Evolutionary conservation across 73 alveolate species (phyloP).

Genomic region (Paramecium primaurelia): DNA sequence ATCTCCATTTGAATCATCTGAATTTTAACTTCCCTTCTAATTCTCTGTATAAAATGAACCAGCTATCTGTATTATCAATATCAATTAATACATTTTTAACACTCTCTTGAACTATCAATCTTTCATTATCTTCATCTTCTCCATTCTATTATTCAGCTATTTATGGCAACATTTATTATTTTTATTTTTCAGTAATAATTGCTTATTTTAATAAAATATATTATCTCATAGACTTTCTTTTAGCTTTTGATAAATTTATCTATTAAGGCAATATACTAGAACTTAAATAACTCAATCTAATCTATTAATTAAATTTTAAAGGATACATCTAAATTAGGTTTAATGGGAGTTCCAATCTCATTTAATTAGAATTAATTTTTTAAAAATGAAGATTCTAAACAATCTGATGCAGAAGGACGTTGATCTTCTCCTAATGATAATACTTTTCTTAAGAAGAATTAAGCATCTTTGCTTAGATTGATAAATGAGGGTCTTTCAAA

Average conservation of each 20-base stretch:
- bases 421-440: neutral
- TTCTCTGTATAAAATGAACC: neutral
- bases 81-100: neutral
- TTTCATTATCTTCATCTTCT: neutral
- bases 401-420: neutral
- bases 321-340: neutral
- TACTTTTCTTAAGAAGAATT: neutral
- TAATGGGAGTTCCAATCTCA: neutral
- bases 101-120: neutral
- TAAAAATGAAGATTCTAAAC: neutral
- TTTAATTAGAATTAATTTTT: neutral
- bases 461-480: neutral
- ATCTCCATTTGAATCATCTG: neutral
- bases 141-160: neutral
- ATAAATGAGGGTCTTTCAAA: neutral
- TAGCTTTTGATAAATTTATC: neutral
- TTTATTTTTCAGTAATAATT: conserved; percentile 2
- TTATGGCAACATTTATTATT: neutral
- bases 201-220: conserved; percentile 28
- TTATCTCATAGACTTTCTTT: conserved; percentile 19
- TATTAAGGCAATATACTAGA: neutral
- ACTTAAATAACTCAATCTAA: neutral
- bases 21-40: neutral
- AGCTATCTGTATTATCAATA: neutral
- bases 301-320: neutral